Percentiles rank a stretch among this genome's conserved stretches.
Evolutionary conservation across 495 filamentous ascomycete genomes (phyloP).

Genomic region (Copromyces sp.): DNA sequence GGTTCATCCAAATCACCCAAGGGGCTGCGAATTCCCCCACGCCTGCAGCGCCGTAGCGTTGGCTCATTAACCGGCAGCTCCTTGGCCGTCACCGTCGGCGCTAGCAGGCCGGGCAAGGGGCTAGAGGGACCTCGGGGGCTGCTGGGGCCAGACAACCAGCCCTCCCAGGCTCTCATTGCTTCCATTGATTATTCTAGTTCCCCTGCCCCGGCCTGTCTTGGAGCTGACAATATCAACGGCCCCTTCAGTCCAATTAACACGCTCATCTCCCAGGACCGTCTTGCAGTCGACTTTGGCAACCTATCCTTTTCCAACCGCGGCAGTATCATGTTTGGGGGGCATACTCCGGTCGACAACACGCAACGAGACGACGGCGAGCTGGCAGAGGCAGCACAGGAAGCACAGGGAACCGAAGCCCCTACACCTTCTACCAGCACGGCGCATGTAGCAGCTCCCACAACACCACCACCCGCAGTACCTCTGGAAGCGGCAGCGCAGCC

Average conservation of each 20-base stretch:
- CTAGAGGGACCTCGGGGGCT: not conserved
- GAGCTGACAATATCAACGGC: not conserved
- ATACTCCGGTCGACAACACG: not conserved
- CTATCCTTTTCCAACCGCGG: conserved; percentile 50
- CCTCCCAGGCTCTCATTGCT: not conserved
- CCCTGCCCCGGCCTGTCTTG: not conserved
- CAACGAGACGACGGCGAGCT: not conserved
- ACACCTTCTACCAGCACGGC: not conserved
- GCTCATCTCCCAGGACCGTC: conserved; percentile 40
- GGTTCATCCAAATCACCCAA: conserved; percentile 14
- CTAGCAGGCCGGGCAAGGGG: not conserved
- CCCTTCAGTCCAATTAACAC: conserved; percentile 39
- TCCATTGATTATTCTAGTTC: not conserved
- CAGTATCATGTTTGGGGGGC: conserved; percentile 52
- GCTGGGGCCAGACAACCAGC: not conserved
- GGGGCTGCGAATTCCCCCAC: conserved; percentile 17
- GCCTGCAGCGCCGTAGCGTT: conserved; percentile 1
- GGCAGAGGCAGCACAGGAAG: not conserved
- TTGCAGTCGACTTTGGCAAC: conserved; percentile 39
- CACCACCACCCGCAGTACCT: not conserved
- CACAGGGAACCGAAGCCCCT: not conserved
- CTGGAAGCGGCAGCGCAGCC: not conserved
- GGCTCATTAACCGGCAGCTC: not conserved
- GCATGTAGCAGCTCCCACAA: not conserved
- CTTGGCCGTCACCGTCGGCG: not conserved